These are phyloP conservation scores for Phlebopus sp. DNA, from an alignment of 1,284 basidiomycete genomes.

Conservation along the genomic window DNA sequence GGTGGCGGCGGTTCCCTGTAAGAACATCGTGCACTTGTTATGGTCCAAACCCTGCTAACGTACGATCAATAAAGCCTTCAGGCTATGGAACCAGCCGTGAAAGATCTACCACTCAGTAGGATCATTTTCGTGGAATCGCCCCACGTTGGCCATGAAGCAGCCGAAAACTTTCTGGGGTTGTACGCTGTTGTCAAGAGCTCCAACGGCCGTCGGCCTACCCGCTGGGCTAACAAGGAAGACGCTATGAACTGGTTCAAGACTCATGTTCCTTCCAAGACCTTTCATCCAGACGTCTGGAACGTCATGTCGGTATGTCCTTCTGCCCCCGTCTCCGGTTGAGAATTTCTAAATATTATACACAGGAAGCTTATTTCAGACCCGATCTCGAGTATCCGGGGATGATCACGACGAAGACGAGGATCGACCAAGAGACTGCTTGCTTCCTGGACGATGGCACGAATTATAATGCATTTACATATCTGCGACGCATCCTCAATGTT, in stretches of 20 bases:
- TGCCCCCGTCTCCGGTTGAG: neutral
- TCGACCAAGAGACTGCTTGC: conserved; percentile 16
- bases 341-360: neutral
- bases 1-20: conserved; percentile 17
- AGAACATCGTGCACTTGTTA: neutral
- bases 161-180: conserved; percentile 10
- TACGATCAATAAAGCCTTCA: conserved; percentile 8
- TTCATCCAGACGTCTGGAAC: conserved; percentile 13
- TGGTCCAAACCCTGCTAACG: neutral
- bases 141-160: conserved; percentile 9
- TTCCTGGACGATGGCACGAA: conserved; percentile 13
- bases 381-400: conserved; percentile 7
- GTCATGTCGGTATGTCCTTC: conserved; percentile 6
- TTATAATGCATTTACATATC: conserved; percentile 6
- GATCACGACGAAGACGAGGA: conserved; percentile 18
- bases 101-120: conserved; percentile 5
- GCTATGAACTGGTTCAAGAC: conserved; percentile 17
- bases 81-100: conserved; percentile 4
- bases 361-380: conserved; percentile 17
- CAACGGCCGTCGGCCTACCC: conserved; percentile 10
- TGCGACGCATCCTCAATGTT: conserved; percentile 9
- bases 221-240: conserved; percentile 14
- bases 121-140: conserved; percentile 17
- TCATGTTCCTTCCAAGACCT: conserved; percentile 14
- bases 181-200: conserved; percentile 10